These are phyloP conservation scores for Tetrahymena malaccensis DNA, from an alignment of 73 alveolate genomes.

Conservation along the genomic window DNA sequence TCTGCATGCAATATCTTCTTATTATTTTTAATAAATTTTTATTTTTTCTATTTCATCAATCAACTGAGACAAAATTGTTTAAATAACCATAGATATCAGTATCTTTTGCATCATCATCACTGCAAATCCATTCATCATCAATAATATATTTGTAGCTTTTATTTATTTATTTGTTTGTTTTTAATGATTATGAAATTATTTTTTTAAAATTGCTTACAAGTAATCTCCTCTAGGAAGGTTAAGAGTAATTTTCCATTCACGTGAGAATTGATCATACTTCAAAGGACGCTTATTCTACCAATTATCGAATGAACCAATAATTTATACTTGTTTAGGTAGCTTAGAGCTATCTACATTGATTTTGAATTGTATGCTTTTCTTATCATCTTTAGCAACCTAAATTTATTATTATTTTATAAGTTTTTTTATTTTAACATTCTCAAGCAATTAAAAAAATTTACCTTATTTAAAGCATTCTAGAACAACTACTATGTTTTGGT, in stretches of 20 bases:
- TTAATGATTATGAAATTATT: no score
- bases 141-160: conserved; percentile 28
- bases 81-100: conserved; percentile 41
- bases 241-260: conserved; percentile 71
- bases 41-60: background rate
- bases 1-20: no score
- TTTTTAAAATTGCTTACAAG: conserved; percentile 56
- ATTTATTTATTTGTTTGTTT: background rate
- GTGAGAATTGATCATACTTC: conserved; percentile 65
- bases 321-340: conserved; percentile 55
- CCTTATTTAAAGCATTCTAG: background rate
- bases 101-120: conserved; percentile 46
- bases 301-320: conserved; percentile 93
- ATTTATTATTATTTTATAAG: background rate
- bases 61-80: conserved; percentile 34
- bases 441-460: background rate
- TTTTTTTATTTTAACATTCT: background rate
- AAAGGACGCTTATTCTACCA: conserved; percentile 91
- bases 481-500: background rate
- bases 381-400: background rate
- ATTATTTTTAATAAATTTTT: no score
- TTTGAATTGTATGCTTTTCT: background rate
- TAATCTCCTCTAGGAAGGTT: conserved; percentile 76
- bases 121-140: conserved; percentile 49
- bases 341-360: background rate